These are phyloP conservation scores for Sarocladiaceae sp. DNA, from an alignment of 2,329 filamentous ascomycete species.

Conservation along the genomic window DNA sequence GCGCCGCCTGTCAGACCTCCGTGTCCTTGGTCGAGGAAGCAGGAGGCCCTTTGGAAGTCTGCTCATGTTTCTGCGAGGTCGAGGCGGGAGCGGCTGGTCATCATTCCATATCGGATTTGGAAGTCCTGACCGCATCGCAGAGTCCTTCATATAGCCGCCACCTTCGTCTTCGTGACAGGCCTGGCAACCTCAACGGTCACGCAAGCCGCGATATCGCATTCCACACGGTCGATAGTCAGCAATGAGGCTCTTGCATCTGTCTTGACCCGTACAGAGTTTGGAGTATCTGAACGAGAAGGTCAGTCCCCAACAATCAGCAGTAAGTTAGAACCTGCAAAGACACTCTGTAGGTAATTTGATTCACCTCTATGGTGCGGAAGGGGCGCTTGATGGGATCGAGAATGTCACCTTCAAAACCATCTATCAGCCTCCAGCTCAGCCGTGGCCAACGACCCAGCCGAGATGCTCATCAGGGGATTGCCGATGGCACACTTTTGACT, in stretches of 20 bases:
- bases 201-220: conserved; percentile 12
- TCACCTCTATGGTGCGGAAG: not conserved
- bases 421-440: conserved; percentile 4
- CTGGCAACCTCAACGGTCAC: conserved; percentile 14
- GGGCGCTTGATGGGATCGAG: not conserved
- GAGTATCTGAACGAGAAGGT: not conserved
- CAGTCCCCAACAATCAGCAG: not conserved
- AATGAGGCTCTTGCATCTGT: not conserved
- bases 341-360: not conserved
- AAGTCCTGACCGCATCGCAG: not conserved
- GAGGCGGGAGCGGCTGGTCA: conserved; percentile 1
- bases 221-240: conserved; percentile 4
- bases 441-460: conserved; percentile 9
- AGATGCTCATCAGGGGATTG: conserved; percentile 9
- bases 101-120: not conserved
- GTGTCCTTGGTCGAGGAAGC: conserved; percentile 14
- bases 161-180: conserved; percentile 12
- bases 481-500: conserved; percentile 8
- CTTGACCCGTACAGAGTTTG: not conserved
- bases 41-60: conserved; percentile 15
- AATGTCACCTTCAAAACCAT: conserved; percentile 9
- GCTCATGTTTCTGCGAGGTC: conserved; percentile 6
- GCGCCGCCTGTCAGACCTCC: conserved; percentile 13
- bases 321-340: not conserved
- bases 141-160: conserved; percentile 3